Conservation (phyloP, 768 basidiomycete species). For the Russula sp. region DNA sequence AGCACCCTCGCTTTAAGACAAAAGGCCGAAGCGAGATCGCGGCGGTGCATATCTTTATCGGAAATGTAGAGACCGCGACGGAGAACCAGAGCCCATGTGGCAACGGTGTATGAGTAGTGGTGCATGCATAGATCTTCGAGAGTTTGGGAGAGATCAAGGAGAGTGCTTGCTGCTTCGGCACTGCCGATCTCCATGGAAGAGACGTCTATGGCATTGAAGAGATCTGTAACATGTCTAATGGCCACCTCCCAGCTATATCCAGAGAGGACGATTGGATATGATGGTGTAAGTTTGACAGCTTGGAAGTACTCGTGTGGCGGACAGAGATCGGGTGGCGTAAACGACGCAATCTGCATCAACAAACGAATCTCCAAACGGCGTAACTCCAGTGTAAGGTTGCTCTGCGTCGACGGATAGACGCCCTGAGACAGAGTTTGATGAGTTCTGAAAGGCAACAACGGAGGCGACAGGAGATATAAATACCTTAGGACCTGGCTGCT, state of each 20-base stretch:
- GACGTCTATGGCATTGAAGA: constrained; percentile 4
- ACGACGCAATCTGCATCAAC: constrained; percentile 9
- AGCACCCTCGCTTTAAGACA: constrained; percentile 10
- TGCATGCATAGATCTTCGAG: constrained; percentile 17
- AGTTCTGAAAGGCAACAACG: neutral
- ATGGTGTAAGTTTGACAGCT: neutral
- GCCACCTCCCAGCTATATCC: constrained; percentile 13
- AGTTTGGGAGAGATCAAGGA: constrained; percentile 12
- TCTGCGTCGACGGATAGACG: neutral
- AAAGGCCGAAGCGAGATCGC: constrained; percentile 2
- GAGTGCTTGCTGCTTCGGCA: constrained; percentile 3
- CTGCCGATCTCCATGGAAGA: neutral
- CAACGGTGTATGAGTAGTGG: constrained; percentile 1
- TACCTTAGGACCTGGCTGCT: constrained; percentile 3
- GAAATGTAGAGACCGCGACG: constrained; percentile 8
- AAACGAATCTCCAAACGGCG: constrained; percentile 10
- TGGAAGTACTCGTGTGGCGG: constrained; percentile 13
- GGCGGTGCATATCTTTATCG: constrained; percentile 15
- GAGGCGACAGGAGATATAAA: neutral
- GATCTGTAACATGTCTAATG: constrained; percentile 4
- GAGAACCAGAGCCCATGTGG: constrained; percentile 9
- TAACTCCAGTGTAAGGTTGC: constrained; percentile 9
- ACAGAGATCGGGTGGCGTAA: constrained; percentile 8
- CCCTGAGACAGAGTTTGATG: constrained; percentile 1
- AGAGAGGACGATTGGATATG: constrained; percentile 9